A percentile compares a stretch with the other conserved stretches of the same genome.
These are phyloP conservation scores for Boletellus sp. DNA, from an alignment of 1,284 basidiomycete genomes.

Conservation along the genomic window DNA sequence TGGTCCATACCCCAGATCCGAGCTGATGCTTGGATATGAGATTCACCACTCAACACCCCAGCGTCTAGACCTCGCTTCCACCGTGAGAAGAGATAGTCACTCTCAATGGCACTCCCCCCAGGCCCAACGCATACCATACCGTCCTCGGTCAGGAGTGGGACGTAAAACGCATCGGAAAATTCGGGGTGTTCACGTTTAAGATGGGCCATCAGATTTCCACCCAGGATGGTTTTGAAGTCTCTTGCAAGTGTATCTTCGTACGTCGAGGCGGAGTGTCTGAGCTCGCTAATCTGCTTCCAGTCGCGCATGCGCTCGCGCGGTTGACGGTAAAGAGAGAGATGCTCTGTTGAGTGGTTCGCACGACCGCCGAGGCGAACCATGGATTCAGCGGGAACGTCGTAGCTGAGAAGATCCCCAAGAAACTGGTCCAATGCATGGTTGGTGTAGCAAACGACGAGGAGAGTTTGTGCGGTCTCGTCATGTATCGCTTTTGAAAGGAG, in stretches of 20 bases:
- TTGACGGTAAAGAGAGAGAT: slow-evolving; percentile 39
- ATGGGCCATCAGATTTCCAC: slow-evolving; percentile 17
- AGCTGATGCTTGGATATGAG: slow-evolving; percentile 27
- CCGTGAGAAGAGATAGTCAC: slow-evolving; percentile 41
- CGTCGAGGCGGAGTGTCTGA: slow-evolving; percentile 20
- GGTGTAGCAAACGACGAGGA: slow-evolving; percentile 14
- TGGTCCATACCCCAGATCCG: slow-evolving; percentile 45
- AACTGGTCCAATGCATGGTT: too few relatives aligned
- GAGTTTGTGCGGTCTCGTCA: too few relatives aligned
- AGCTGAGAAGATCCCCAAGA: not conserved
- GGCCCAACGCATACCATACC: slow-evolving; percentile 44
- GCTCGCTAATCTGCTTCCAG: slow-evolving; percentile 37
- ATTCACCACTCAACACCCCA: slow-evolving; percentile 37
- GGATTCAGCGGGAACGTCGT: slow-evolving; percentile 38
- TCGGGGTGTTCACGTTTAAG: slow-evolving; percentile 40
- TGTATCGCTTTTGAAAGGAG: too few relatives aligned
- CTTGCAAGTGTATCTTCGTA: slow-evolving; percentile 27
- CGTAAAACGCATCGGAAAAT: slow-evolving; percentile 45
- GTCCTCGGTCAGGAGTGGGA: slow-evolving; percentile 37
- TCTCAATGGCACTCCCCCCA: slow-evolving; percentile 34
- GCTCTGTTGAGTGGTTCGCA: slow-evolving; percentile 41
- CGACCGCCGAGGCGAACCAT: slow-evolving; percentile 59
- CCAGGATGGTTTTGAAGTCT: not conserved
- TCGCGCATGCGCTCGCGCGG: slow-evolving; percentile 22
- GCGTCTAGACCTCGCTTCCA: slow-evolving; percentile 44